Percentiles rank a stretch among this genome's conserved stretches.
phyloP scores from a whole-genome alignment of 2,329 filamentous ascomycete species.

The Cladorrhinum sp. region DNA sequence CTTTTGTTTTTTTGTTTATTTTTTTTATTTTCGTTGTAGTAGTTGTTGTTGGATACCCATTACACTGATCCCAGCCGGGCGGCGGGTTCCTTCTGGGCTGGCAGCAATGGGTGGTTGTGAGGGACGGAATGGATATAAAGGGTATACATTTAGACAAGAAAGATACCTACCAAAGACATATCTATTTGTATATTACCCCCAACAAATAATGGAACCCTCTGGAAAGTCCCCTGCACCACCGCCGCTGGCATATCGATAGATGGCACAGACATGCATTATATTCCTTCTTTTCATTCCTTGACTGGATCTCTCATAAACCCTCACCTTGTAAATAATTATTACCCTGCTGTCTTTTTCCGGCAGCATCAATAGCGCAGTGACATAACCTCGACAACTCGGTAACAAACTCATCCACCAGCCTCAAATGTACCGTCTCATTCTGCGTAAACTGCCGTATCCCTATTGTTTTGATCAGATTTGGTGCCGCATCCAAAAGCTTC shows the following conservation, averaged over 20 bases:
- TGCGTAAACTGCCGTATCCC: conserved; percentile 30
- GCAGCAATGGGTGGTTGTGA: neutral
- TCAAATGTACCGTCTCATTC: conserved; percentile 34
- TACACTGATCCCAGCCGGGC: neutral
- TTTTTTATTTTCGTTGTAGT: neutral
- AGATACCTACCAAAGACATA: too few species aligned
- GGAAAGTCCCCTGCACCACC: too few species aligned
- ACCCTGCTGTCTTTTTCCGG: neutral
- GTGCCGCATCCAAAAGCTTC: conserved; percentile 42
- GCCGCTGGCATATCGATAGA: too few species aligned
- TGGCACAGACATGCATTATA: too few species aligned
- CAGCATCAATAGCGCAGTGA: conserved; percentile 33
- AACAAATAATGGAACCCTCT: too few species aligned
- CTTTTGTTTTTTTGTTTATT: neutral
- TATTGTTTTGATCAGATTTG: conserved; percentile 38
- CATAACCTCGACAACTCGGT: conserved; percentile 37
- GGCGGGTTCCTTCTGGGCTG: neutral
- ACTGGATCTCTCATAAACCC: neutral
- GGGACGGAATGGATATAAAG: too few species aligned
- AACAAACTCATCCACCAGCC: conserved; percentile 40
- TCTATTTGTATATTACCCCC: too few species aligned
- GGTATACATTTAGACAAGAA: too few species aligned
- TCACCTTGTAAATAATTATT: neutral
- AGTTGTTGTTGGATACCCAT: neutral
- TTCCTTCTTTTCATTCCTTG: too few species aligned